Evolutionary conservation across 176 grass and related monocot species (phyloP).

Genomic region (Phoenix roebelenii): DNA sequence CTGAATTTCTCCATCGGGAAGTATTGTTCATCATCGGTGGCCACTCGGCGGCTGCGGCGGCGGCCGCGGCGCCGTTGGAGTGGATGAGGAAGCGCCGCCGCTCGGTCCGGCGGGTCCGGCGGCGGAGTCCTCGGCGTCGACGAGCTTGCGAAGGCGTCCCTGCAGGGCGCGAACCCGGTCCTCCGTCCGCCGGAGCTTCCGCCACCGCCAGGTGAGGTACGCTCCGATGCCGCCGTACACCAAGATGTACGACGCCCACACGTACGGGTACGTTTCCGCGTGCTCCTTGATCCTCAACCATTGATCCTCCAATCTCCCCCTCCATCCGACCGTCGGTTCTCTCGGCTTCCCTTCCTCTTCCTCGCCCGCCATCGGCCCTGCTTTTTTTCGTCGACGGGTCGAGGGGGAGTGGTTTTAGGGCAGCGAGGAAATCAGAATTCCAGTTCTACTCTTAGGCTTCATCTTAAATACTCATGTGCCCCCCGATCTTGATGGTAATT

Average conservation of each 20-base stretch:
- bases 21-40: no score
- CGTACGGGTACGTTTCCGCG: conserved; percentile 91
- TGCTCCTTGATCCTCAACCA: conserved; percentile 76
- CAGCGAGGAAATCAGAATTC: no score
- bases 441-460: no score
- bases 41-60: no score
- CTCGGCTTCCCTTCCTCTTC: conserved; percentile 2
- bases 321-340: conserved; percentile 14
- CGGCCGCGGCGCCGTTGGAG: not conserved
- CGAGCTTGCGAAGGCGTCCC: conserved; percentile 55
- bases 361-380: not conserved
- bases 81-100: no score
- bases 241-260: conserved; percentile 95
- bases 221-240: conserved; percentile 69
- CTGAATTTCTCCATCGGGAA: no score
- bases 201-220: conserved; percentile 63
- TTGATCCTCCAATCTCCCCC: conserved; percentile 43
- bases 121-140: conserved; percentile 36
- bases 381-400: no score
- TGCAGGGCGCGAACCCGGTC: conserved; percentile 64
- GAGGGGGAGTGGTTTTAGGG: no score
- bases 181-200: conserved; percentile 90
- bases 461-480: no score
- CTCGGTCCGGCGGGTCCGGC: no score
- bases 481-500: no score